Percentiles rank a stretch among this genome's conserved stretches.
phyloP scores from a whole-genome alignment of 176 grass and related monocot genomes.

The Bothriochloa decipiens region DNA sequence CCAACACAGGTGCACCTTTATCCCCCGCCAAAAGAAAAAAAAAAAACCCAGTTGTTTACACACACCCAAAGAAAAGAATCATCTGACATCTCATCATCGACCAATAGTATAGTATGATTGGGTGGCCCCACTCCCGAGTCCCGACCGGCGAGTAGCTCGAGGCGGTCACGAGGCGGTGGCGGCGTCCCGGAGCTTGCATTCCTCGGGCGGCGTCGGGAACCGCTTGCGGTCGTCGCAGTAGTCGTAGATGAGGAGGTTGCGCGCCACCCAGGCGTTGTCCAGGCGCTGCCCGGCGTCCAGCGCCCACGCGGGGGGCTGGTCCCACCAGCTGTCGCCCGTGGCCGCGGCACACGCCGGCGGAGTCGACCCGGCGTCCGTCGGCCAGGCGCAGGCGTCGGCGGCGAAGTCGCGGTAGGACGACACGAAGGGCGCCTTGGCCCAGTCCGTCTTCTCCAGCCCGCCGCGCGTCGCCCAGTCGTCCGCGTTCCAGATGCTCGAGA shows the following conservation, averaged over 20 bases:
- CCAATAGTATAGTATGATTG: not conserved
- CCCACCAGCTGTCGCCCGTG: conserved; percentile 77
- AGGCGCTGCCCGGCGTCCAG: conserved; percentile 60
- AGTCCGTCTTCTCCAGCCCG: conserved; percentile 94
- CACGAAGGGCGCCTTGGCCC: conserved; percentile 75
- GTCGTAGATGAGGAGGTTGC: conserved; percentile 92
- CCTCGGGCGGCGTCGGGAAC: conserved; percentile 59
- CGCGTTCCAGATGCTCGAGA: conserved; percentile 99
- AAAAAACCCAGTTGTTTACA: not conserved
- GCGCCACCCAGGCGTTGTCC: conserved; percentile 65
- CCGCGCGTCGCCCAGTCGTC: conserved; percentile 97
- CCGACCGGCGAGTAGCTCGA: not conserved
- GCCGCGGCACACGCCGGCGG: conserved; percentile 53
- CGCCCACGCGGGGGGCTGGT: conserved; percentile 79
- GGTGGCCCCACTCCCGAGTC: not conserved
- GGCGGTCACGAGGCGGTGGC: not conserved
- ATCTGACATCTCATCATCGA: not conserved
- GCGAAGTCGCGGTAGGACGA: conserved; percentile 95
- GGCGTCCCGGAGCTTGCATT: conserved; percentile 56
- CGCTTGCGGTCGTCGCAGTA: conserved; percentile 84
- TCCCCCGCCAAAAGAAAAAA: not conserved
- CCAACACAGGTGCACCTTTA: too few species aligned
- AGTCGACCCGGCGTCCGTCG: not conserved
- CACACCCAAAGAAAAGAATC: not conserved
- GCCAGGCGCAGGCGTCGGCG: conserved; percentile 79